These are phyloP conservation scores for Pisolithus marmoratus DNA, from an alignment of 768 basidiomycete genomes.

Conservation along the genomic window DNA sequence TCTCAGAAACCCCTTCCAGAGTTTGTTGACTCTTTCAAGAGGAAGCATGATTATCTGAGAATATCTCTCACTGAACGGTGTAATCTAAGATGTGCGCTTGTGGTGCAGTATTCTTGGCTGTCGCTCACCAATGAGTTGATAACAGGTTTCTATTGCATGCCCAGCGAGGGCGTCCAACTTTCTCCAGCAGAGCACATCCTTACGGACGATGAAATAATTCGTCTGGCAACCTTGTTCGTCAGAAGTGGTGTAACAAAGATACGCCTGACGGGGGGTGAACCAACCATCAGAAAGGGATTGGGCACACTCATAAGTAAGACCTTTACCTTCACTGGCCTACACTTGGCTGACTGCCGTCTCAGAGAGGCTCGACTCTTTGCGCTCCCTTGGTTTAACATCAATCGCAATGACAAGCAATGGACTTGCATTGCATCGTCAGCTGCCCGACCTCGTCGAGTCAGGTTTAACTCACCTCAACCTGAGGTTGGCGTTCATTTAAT, in stretches of 20 bases:
- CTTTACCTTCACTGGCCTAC: not conserved
- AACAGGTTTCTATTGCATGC: constrained; percentile 90
- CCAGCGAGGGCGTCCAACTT: constrained; percentile 69
- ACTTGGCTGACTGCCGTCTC: constrained; percentile 6
- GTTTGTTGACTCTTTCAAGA: constrained; percentile 60
- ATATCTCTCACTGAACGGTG: constrained; percentile 85
- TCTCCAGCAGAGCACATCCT: constrained; percentile 66
- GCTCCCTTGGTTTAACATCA: constrained; percentile 54
- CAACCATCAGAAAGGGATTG: constrained; percentile 75
- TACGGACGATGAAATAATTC: constrained; percentile 69
- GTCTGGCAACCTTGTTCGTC: constrained; percentile 73
- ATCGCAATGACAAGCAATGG: constrained; percentile 89
- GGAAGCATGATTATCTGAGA: constrained; percentile 81
- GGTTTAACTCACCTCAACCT: constrained; percentile 76
- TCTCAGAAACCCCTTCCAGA: constrained; percentile 38
- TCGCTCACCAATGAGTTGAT: not conserved
- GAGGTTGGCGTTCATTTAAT: constrained; percentile 35
- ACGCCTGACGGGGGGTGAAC: constrained; percentile 83
- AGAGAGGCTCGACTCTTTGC: constrained; percentile 64
- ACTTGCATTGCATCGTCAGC: constrained; percentile 63
- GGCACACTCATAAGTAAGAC: constrained; percentile 59
- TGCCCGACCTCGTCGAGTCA: constrained; percentile 60
- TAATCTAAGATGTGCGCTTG: constrained; percentile 69
- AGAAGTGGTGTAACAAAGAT: constrained; percentile 82
- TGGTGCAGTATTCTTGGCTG: not conserved